These are phyloP conservation scores for Rasamsonia emersonii DNA, from an alignment of 2,329 filamentous ascomycete genomes.

Conservation along the genomic window DNA sequence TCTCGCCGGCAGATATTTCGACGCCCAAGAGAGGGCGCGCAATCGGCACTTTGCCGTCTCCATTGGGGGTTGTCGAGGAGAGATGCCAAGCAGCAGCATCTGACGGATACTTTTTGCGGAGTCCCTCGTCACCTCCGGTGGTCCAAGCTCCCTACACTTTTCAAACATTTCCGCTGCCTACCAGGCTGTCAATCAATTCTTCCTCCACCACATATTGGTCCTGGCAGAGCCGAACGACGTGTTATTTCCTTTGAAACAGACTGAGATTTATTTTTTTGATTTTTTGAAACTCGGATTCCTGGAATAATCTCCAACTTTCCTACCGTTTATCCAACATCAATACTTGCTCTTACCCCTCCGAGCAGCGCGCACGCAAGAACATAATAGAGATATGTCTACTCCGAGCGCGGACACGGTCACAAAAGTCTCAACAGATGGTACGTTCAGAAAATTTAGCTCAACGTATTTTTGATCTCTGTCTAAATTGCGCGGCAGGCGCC, in stretches of 20 bases:
- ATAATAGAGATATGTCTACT: too few relatives aligned
- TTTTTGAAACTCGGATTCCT: too few relatives aligned
- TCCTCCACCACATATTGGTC: not conserved
- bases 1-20: constrained; percentile 15
- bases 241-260: too few relatives aligned
- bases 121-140: constrained; percentile 14
- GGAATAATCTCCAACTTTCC: too few relatives aligned
- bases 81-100: too few relatives aligned
- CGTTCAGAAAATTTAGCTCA: not conserved
- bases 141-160: constrained; percentile 24
- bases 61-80: constrained; percentile 9
- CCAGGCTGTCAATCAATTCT: not conserved
- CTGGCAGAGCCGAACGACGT: not conserved
- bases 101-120: too few relatives aligned
- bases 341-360: too few relatives aligned
- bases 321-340: not conserved
- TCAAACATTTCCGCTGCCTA: constrained; percentile 3
- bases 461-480: too few relatives aligned
- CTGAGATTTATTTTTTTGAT: too few relatives aligned
- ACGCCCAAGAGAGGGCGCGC: constrained; percentile 23
- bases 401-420: constrained; percentile 27
- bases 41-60: constrained; percentile 17
- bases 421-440: constrained; percentile 37
- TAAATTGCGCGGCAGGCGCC: constrained; percentile 48
- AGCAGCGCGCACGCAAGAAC: too few relatives aligned